A percentile compares a stretch with the other conserved stretches of the same genome.
phyloP scores from a whole-genome alignment of 371 early-diverging fungal genomes.

The Astathelohania contejeani region DNA sequence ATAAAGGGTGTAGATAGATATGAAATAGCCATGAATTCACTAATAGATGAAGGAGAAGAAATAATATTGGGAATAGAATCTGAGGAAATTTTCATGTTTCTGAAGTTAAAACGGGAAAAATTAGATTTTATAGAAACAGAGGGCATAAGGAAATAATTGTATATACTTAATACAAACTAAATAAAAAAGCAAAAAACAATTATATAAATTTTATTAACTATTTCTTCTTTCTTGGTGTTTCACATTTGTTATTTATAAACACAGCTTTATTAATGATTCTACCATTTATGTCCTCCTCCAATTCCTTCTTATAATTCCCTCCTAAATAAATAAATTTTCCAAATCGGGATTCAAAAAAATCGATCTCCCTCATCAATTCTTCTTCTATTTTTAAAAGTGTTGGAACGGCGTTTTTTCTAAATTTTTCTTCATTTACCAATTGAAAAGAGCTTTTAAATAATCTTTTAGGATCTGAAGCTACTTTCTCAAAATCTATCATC shows the following conservation, averaged over 20 bases:
- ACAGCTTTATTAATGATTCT: slow-evolving; percentile 47
- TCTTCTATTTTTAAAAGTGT: slow-evolving; percentile 61
- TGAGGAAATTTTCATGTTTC: no score
- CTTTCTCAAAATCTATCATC: slow-evolving; percentile 68
- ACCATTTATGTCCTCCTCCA: slow-evolving; percentile 38
- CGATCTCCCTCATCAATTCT: slow-evolving; percentile 51
- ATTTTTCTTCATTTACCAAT: slow-evolving; percentile 66
- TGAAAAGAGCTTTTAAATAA: slow-evolving; percentile 64
- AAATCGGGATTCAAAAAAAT: slow-evolving; percentile 28
- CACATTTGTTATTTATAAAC: slow-evolving; percentile 33
- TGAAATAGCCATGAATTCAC: no score
- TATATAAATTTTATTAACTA: slow-evolving; percentile 5
- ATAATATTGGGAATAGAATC: no score
- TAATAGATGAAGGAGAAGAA: no score
- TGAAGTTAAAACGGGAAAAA: no score
- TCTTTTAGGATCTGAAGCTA: slow-evolving; percentile 65
- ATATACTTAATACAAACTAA: no score
- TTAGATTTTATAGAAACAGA: no score
- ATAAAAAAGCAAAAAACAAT: no score
- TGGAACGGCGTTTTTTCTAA: slow-evolving; percentile 64
- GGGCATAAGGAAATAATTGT: no score
- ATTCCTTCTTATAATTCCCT: slow-evolving; percentile 11
- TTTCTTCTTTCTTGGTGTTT: slow-evolving; percentile 23
- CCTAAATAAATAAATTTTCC: slow-evolving; percentile 13
- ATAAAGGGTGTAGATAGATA: no score